A percentile compares a stretch with the other conserved stretches of the same genome.
These are phyloP conservation scores for Talaromyces trachyspermus DNA, from an alignment of 495 filamentous ascomycete species.

Conservation along the genomic window DNA sequence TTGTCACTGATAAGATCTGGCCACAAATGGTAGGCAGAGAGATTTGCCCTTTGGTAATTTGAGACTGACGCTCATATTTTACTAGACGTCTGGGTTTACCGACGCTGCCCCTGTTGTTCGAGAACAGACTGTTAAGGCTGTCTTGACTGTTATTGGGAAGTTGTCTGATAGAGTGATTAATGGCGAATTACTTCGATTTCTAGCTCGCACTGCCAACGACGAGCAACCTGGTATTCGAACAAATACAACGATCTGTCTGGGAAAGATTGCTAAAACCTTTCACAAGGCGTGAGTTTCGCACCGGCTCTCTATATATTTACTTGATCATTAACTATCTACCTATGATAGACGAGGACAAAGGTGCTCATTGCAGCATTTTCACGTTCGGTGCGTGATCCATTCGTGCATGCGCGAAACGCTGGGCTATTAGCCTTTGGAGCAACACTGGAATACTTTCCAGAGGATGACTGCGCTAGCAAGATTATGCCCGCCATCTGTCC, in stretches of 20 bases:
- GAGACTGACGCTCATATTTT: slow-evolving; percentile 9
- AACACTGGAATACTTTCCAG: slow-evolving; percentile 77
- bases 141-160: slow-evolving; percentile 76
- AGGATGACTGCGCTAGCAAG: slow-evolving; percentile 81
- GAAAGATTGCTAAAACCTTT: slow-evolving; percentile 90
- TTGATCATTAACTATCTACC: slow-evolving; percentile 14
- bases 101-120: slow-evolving; percentile 85
- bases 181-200: slow-evolving; percentile 80
- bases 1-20: slow-evolving; percentile 94
- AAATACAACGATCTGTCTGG: slow-evolving; percentile 95
- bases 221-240: slow-evolving; percentile 96
- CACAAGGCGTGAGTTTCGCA: slow-evolving; percentile 50
- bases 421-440: slow-evolving; percentile 77
- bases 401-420: slow-evolving; percentile 86
- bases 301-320: neutral
- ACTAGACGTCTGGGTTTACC: slow-evolving; percentile 78
- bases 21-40: slow-evolving; percentile 66
- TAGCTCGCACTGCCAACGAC: slow-evolving; percentile 95
- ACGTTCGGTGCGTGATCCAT: slow-evolving; percentile 83
- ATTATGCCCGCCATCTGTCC: slow-evolving; percentile 81
- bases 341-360: slow-evolving; percentile 63
- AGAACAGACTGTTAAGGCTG: slow-evolving; percentile 92
- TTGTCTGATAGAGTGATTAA: slow-evolving; percentile 89
- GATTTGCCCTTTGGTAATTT: neutral
- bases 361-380: slow-evolving; percentile 89